Evolutionary conservation across 2,329 filamentous ascomycete genomes (phyloP), one percentile per base, ranked within the genome.

Genomic region (Oidium heveae): DNA sequence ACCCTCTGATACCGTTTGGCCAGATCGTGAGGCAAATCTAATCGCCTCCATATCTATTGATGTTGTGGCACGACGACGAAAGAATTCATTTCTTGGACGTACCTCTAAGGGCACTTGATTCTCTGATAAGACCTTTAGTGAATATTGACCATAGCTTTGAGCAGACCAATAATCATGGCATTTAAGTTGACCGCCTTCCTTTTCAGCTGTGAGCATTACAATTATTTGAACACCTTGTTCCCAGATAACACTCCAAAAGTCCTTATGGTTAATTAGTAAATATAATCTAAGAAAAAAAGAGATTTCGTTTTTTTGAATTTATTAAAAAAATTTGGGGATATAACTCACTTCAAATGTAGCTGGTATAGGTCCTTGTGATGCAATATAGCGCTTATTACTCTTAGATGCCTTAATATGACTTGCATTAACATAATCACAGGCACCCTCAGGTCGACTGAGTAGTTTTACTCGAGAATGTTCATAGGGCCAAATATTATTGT

Each of bases 241-340:
- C 91, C 91, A 98, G 33, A 96, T 75, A 12, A 95, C 83, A 57
- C 86, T 89, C 91, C 91, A 98, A 65, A 98, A 98, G 66, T 98
- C 91, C 85, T 91, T 44, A 24, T 54, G 22, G 47, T 60, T 55
- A 57, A 56, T 56, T 53, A 56, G 24, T 22, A 34, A 43, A 54
- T 46, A 5, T 4, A 6, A 12, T 13, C 12, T 50, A 33, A 15
- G 22, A 16, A n/a, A 37, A 37, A 47, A 10, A 49, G 37, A 37
- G n/a, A 8, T 51, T 16, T 36, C 16, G 10, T 28, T 28, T 28
- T 28, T 28, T 28, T 28, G 24, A 28, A 28, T 28, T 28, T n/a
- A n/a, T n/a, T n/a, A n/a, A n/a, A n/a, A n/a, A n/a, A n/a, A n/a
- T n/a, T n/a, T 32, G 20, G 18, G 7, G 20, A 52, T 32, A 9